phyloP scores from a whole-genome alignment of 176 grass and related monocot species.

The Lolium perenne region DNA sequence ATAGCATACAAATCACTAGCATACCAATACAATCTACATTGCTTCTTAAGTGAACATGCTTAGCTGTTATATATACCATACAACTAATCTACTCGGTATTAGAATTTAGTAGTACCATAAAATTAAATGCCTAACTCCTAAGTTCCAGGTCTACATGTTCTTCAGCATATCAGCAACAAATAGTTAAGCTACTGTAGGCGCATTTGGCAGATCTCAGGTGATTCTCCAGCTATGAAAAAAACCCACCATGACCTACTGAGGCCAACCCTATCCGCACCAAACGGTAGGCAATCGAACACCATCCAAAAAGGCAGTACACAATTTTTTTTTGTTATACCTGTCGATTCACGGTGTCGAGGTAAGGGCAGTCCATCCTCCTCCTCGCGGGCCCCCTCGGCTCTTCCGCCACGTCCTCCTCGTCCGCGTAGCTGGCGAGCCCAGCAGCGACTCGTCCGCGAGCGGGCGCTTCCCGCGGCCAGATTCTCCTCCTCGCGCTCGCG shows the following conservation, averaged over 20 bases:
- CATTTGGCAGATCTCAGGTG: background rate
- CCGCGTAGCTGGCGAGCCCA: conserved; percentile 59
- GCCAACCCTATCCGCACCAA: background rate
- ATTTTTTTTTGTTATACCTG: conserved; percentile 64
- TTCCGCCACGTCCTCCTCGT: conserved; percentile 53
- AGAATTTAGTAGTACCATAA: background rate
- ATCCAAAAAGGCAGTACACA: background rate
- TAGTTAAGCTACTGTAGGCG: background rate
- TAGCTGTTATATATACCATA: background rate
- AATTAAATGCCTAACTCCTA: background rate
- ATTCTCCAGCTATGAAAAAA: background rate
- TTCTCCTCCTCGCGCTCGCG: conserved; percentile 36
- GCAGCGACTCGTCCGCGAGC: conserved; percentile 40
- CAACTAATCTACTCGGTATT: background rate
- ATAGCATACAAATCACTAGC: background rate
- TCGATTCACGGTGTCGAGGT: conserved; percentile 93
- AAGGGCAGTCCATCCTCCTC: conserved; percentile 66
- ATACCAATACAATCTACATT: background rate
- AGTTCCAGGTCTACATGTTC: background rate
- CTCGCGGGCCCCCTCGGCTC: background rate
- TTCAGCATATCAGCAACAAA: background rate
- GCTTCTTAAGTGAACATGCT: background rate
- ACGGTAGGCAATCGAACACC: background rate
- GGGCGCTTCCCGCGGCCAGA: conserved; percentile 29
- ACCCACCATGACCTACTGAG: background rate